phyloP scores from a whole-genome alignment of 2,329 filamentous ascomycete species.

The Lachnellula arida region DNA sequence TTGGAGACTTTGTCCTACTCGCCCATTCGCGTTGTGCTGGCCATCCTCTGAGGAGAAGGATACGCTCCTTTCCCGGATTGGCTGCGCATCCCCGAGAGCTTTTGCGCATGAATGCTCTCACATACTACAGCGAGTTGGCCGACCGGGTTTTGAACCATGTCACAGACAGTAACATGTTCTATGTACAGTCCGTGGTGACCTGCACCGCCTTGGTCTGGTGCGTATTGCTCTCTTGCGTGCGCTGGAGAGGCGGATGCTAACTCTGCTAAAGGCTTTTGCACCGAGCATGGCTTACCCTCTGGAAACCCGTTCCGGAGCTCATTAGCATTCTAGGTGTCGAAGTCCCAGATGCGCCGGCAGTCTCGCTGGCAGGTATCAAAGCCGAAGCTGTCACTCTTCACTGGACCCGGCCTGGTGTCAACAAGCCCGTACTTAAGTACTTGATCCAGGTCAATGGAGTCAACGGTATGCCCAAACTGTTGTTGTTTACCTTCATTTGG shows the following conservation, averaged over 20 bases:
- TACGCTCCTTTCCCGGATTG: neutral
- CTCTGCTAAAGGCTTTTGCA: slow-evolving; percentile 63
- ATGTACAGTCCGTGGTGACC: slow-evolving; percentile 32
- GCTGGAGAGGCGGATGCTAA: slow-evolving; percentile 13
- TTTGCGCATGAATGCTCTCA: slow-evolving; percentile 32
- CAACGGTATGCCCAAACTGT: slow-evolving; percentile 56
- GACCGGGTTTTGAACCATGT: slow-evolving; percentile 32
- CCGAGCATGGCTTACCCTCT: slow-evolving; percentile 81
- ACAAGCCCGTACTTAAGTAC: slow-evolving; percentile 69
- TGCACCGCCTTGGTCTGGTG: slow-evolving; percentile 31
- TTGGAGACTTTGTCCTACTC: neutral
- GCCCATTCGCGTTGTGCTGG: neutral
- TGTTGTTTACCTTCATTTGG: neutral
- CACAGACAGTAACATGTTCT: slow-evolving; percentile 30
- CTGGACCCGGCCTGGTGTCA: slow-evolving; percentile 71
- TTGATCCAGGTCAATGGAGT: slow-evolving; percentile 91
- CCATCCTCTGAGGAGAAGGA: neutral
- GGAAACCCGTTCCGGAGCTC: slow-evolving; percentile 85
- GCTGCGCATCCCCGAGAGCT: neutral
- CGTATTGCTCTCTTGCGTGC: slow-evolving; percentile 7
- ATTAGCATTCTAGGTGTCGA: slow-evolving; percentile 91
- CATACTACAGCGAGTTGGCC: slow-evolving; percentile 28
- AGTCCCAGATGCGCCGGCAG: slow-evolving; percentile 82
- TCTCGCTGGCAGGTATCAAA: slow-evolving; percentile 86
- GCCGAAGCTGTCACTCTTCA: slow-evolving; percentile 83